Evolutionary conservation across 2,329 filamentous ascomycete species (phyloP).

Genomic region (Trichoderma semiorbis): DNA sequence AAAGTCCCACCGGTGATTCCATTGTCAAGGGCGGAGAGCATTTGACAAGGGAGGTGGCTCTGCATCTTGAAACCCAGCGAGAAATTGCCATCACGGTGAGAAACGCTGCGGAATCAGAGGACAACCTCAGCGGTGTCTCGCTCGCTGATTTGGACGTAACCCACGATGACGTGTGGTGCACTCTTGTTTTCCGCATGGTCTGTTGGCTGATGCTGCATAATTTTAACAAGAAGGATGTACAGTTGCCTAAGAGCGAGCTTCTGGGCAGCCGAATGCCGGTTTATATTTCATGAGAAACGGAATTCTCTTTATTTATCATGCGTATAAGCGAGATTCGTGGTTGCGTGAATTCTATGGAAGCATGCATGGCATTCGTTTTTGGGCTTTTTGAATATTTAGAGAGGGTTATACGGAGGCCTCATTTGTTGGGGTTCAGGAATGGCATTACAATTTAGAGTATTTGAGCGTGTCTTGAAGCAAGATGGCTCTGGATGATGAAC

Average conservation of each 20-base stretch:
- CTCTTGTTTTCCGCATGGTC: constrained; percentile 54
- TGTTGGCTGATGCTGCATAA: constrained; percentile 58
- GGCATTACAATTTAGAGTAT: neutral
- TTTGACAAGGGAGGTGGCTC: neutral
- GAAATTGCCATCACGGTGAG: neutral
- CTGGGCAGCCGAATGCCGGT: constrained; percentile 54
- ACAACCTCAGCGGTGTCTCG: neutral
- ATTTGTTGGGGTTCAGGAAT: neutral
- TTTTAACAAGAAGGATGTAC: constrained; percentile 52
- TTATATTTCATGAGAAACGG: constrained; percentile 42
- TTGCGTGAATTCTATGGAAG: neutral
- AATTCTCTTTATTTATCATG: neutral
- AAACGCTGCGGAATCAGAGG: neutral
- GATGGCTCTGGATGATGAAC: neutral
- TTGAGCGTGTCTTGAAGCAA: neutral
- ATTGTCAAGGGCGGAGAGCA: neutral
- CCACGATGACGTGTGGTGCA: constrained; percentile 51
- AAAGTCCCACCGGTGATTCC: neutral
- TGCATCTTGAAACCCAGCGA: neutral
- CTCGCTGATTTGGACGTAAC: constrained; percentile 27
- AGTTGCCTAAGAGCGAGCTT: constrained; percentile 51
- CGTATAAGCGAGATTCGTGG: neutral
- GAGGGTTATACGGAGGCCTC: neutral
- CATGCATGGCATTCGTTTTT: neutral
- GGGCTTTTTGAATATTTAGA: neutral